Evolutionary conservation across 2,329 filamentous ascomycete genomes (phyloP), one percentile per base, ranked within the genome.

Genomic region (Neoascochyta sp.): DNA sequence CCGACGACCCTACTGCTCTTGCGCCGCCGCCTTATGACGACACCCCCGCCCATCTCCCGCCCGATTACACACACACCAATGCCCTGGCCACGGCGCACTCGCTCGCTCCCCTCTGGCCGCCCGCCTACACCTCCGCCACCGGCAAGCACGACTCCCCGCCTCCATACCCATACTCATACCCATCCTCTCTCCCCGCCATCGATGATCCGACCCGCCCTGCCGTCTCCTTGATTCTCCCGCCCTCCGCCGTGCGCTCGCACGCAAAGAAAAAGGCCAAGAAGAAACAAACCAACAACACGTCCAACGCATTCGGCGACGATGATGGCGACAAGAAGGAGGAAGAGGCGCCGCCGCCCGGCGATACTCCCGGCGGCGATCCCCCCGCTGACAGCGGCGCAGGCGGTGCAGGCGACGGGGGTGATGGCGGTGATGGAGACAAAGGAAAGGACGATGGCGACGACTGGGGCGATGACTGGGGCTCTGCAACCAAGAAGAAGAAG

Each of bases 241-340:
- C n/a, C n/a, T n/a, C n/a, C n/a, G n/a, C n/a, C n/a, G 47, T 70
- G 38, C 63, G 60, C 19, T 57, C 68, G 29, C 71, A 81, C 50
- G 70, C 68, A 17, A 63, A 66, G 35, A 82, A 81, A 60, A 70
- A 70, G 41, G 57, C 40, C 53, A 54, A 62, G 33, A 60, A 61
- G 21, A n/a, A n/a, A n/a, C n/a, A n/a, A n/a, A 45, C 45, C 32
- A 14, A 27, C 13, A 14, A 23, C 2, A 32, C 32, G 3, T 34
- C 38, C 18, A 43, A 39, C 30, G 29, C 41, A 11, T 68, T 63
- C 62, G 61, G 64, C 27, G 65, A 67, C 29, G 66, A 68, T 62
- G 61, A 65, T 27, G 65, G 67, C 29, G 66, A 68, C 22, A 69
- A 71, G 11, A 69, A 71, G 22, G 69, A 69, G 16, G 60, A 67